phyloP scores from a whole-genome alignment of 23 red algal genomes.

The Gracilariopsis chorda region DNA sequence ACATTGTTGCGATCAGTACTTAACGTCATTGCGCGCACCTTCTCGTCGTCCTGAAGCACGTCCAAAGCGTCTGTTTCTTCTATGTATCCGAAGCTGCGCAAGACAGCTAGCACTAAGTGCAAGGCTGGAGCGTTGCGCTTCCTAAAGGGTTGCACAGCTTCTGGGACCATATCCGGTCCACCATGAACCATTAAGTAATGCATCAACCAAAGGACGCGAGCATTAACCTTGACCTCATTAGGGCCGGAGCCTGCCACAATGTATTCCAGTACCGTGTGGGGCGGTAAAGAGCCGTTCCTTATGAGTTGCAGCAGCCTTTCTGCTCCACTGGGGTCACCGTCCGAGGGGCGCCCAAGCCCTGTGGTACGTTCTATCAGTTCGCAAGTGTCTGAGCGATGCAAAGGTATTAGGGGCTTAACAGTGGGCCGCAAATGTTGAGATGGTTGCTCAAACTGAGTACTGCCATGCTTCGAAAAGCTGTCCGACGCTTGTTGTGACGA shows the following conservation, averaged over 20 bases:
- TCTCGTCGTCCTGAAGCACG: conserved; percentile 45
- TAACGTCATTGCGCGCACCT: neutral
- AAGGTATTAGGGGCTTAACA: neutral
- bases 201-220: conserved; percentile 35
- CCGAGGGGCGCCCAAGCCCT: conserved; percentile 17
- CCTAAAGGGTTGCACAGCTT: neutral
- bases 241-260: conserved; percentile 40
- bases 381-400: neutral
- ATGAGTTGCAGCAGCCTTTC: conserved; percentile 18
- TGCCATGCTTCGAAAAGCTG: neutral
- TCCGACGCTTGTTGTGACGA: neutral
- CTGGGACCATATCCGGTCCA: conserved; percentile 21
- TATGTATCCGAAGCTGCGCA: conserved; percentile 16
- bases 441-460: neutral
- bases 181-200: conserved; percentile 39
- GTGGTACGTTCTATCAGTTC: conserved; percentile 45
- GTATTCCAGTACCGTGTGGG: neutral
- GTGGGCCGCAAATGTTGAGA: neutral
- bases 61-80: neutral
- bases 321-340: neutral
- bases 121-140: neutral
- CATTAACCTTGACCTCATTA: conserved; percentile 32
- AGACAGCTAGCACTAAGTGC: conserved; percentile 5
- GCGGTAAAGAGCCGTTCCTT: neutral
- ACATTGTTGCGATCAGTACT: neutral